phyloP scores from a whole-genome alignment of 306 rosid species.

The Trifolium repens region DNA sequence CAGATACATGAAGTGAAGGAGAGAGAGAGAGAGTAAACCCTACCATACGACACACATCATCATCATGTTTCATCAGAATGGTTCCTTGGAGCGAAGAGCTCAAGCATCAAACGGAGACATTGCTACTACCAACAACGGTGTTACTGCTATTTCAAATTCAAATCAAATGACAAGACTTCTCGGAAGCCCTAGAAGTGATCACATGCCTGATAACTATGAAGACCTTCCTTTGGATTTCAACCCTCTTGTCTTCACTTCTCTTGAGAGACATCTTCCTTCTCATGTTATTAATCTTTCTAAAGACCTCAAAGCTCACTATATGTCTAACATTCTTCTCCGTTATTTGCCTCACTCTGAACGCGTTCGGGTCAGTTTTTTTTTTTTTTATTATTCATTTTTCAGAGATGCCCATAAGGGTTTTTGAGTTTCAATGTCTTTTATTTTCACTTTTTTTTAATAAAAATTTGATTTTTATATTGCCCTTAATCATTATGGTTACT shows the following conservation, averaged over 20 bases:
- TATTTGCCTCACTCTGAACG: conserved; percentile 79
- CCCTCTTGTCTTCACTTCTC: conserved; percentile 78
- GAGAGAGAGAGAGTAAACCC: not conserved
- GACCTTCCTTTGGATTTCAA: conserved; percentile 74
- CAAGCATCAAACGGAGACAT: conserved; percentile 55
- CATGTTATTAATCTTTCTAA: conserved; percentile 63
- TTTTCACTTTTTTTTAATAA: not conserved
- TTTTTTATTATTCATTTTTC: not conserved
- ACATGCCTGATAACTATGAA: conserved; percentile 77
- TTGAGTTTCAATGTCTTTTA: not conserved
- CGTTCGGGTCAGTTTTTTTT: conserved; percentile 54
- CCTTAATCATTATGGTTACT: conserved; percentile 3
- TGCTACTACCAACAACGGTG: conserved; percentile 12
- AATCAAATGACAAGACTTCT: conserved; percentile 49
- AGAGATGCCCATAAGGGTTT: conserved; percentile 45
- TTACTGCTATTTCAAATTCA: conserved; percentile 26
- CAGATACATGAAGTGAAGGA: conserved; percentile 1
- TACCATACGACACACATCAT: not conserved
- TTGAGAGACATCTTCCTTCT: conserved; percentile 77
- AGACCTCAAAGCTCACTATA: conserved; percentile 70
- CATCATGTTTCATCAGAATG: conserved; percentile 49
- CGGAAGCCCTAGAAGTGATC: conserved; percentile 62
- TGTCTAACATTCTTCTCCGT: conserved; percentile 71
- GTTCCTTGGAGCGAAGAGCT: conserved; percentile 52
- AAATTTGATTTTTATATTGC: conserved; percentile 32